Evolutionary conservation across 306 rosid genomes (phyloP).

Genomic region (Prunus armeniaca): DNA sequence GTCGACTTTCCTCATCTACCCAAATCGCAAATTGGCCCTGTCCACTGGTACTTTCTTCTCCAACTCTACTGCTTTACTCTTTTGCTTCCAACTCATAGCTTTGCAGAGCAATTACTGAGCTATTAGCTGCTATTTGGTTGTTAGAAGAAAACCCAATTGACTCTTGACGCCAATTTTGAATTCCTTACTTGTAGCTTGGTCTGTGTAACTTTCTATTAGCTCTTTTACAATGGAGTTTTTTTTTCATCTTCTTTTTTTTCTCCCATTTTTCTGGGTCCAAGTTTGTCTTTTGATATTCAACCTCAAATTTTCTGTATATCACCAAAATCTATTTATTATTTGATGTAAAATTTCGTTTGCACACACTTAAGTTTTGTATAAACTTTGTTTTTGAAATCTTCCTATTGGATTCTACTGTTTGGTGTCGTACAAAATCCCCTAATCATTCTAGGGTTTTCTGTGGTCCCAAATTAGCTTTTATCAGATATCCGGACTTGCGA

Average conservation of each 20-base stretch:
- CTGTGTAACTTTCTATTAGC: neutral
- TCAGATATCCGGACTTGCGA: no score
- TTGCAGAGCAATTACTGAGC: neutral
- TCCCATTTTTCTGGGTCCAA: neutral
- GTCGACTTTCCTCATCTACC: constrained; percentile 16
- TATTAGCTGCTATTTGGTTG: neutral
- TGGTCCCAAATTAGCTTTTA: neutral
- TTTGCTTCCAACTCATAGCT: neutral
- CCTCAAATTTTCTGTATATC: neutral
- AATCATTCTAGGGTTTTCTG: neutral
- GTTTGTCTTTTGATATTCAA: neutral
- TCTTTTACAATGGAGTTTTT: neutral
- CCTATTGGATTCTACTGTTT: neutral
- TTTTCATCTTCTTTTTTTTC: neutral
- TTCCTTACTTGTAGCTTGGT: neutral
- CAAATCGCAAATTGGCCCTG: constrained; percentile 13
- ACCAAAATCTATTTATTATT: neutral
- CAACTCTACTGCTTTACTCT: neutral
- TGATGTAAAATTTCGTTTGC: neutral
- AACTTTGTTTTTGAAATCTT: neutral
- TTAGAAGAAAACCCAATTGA: neutral
- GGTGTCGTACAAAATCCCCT: neutral
- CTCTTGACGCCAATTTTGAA: neutral
- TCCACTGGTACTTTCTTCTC: constrained; percentile 29
- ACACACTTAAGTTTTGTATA: neutral